Evolutionary conservation across 139 green algal genomes (phyloP).

Genomic region (Chlamydomonas applanata): DNA sequence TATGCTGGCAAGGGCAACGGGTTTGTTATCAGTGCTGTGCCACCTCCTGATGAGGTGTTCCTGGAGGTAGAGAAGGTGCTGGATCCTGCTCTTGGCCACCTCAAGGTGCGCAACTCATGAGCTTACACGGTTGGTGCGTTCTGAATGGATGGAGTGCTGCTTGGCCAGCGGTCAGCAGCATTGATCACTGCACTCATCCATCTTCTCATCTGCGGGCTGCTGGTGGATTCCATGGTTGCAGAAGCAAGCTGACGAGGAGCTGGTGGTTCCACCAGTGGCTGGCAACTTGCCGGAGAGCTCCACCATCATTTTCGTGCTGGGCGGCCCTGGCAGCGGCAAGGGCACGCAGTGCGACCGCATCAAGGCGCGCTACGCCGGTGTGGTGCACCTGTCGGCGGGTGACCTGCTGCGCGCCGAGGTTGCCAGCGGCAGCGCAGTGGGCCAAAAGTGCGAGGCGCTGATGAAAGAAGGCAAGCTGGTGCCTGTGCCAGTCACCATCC

Average conservation of each 20-base stretch:
- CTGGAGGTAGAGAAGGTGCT: background rate
- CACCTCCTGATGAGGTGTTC: conserved; percentile 18
- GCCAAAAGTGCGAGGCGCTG: conserved; percentile 65
- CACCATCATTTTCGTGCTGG: conserved; percentile 52
- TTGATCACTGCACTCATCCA: too few species aligned
- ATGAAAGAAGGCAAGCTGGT: conserved; percentile 86
- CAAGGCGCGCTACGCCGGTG: conserved; percentile 27
- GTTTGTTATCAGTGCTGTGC: conserved; percentile 21
- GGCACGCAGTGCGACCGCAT: conserved; percentile 54
- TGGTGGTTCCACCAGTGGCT: conserved; percentile 25
- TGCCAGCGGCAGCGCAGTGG: conserved; percentile 49
- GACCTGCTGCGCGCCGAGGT: conserved; percentile 80
- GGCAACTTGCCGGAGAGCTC: conserved; percentile 25
- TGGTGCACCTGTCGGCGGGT: conserved; percentile 58
- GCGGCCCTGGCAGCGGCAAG: conserved; percentile 48
- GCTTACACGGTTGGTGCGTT: too few species aligned
- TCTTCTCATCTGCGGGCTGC: too few species aligned
- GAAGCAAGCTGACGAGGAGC: too few species aligned
- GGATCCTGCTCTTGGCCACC: too few species aligned
- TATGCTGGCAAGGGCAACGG: conserved; percentile 54
- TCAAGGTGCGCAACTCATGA: too few species aligned
- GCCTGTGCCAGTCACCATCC: conserved; percentile 65
- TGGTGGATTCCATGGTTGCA: too few species aligned
- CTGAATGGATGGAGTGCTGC: too few species aligned
- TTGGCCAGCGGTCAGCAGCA: too few species aligned